These are phyloP conservation scores for Beta vulgaris DNA, from an alignment of 148 eudicot species.

Conservation along the genomic window DNA sequence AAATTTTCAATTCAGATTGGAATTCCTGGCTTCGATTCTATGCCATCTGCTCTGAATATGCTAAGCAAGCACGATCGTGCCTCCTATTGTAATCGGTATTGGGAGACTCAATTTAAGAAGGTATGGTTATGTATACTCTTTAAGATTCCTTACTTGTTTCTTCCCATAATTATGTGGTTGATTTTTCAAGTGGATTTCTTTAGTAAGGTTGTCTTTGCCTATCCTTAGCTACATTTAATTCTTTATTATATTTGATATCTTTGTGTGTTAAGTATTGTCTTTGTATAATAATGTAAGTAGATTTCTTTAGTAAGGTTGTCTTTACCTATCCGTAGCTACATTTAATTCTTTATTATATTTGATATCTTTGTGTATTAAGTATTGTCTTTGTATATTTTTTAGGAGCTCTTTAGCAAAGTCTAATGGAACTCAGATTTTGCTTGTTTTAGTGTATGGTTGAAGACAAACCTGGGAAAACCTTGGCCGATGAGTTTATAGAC, in stretches of 20 bases:
- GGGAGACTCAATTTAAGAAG: constrained; percentile 96
- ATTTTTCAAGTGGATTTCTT: not conserved
- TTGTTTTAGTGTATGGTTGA: not conserved
- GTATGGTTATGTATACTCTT: constrained; percentile 33
- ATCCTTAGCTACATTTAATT: no score
- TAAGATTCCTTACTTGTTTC: not conserved
- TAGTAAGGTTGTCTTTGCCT: not conserved
- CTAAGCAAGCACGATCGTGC: constrained; percentile 95
- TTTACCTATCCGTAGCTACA: no score
- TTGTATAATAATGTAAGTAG: no score
- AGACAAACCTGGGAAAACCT: not conserved
- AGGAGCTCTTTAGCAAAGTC: not conserved
- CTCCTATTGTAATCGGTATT: constrained; percentile 90
- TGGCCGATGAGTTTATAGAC: not conserved
- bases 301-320: no score
- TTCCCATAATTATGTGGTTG: not conserved
- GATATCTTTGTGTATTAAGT: not conserved
- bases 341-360: no score
- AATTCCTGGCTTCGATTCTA: constrained; percentile 95
- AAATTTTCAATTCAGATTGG: constrained; percentile 63
- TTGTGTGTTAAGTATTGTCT: no score
- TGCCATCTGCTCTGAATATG: constrained; percentile 97
- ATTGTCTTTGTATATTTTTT: not conserved
- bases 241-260: no score
- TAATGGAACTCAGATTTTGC: not conserved